phyloP scores from a whole-genome alignment of 164 flowering plant genomes.

The Liriodendron chinense region DNA sequence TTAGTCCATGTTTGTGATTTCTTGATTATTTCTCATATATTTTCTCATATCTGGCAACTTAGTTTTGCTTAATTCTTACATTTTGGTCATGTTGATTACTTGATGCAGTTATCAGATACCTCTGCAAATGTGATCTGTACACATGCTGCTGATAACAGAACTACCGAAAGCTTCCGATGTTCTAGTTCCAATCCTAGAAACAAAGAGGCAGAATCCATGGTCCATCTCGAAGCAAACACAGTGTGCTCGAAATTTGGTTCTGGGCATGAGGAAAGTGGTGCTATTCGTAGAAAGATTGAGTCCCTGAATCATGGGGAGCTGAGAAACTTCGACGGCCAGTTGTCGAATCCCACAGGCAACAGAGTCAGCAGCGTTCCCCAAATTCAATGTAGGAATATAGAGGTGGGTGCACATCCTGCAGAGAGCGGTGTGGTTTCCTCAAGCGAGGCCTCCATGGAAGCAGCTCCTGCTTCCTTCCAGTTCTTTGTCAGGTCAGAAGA shows the following conservation, averaged over 20 bases:
- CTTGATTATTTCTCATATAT: not conserved
- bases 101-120: constrained; percentile 17
- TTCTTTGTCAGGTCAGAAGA: constrained; percentile 53
- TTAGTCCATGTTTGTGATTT: not conserved
- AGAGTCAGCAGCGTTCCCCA: constrained; percentile 6
- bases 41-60: not conserved
- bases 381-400: constrained; percentile 6
- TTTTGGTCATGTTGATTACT: constrained; percentile 4
- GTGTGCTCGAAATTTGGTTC: not conserved
- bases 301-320: not conserved
- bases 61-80: not conserved
- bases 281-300: constrained; percentile 11
- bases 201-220: not conserved
- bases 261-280: constrained; percentile 6
- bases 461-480: constrained; percentile 34
- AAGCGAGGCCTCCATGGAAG: constrained; percentile 7
- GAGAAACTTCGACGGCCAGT: not conserved
- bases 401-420: constrained; percentile 13
- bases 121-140: constrained; percentile 1
- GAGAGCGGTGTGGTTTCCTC: constrained; percentile 18
- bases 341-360: constrained; percentile 3
- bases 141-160: constrained; percentile 17
- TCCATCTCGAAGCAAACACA: constrained; percentile 7
- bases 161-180: constrained; percentile 20
- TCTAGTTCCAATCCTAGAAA: constrained; percentile 4